Base-by-base conservation (phyloP, 176 grass and related monocot species). In the Aegilops umbellulata region DNA sequence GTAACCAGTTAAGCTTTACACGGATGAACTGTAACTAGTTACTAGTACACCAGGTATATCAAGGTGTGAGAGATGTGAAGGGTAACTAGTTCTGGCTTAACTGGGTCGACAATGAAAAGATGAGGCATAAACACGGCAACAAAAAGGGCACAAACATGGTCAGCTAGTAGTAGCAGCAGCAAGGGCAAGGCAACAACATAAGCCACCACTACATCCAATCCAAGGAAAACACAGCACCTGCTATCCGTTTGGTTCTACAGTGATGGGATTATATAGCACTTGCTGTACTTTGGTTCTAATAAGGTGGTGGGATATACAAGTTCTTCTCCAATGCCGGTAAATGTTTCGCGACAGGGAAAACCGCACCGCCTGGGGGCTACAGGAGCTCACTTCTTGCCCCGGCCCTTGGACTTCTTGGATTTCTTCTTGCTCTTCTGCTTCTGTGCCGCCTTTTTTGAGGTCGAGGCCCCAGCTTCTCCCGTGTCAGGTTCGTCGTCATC, bases 311-410 rank as follows among this genome's bases (percentile, higher is more conserved):
- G 47, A 17, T 15, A 51, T 51, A 23, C 58, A 60, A 60, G 58
- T 60, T 60, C 16, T 16, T 60, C 58, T 24, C 22, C 58, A 23
- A n/a, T 60, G 23, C 11, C 25, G 20, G 81, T 9, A 57, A 74
- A 27, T 23, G 25, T 24, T 60, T 29, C 7, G 6, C 53, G 32
- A 20, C 23, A 4, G 16, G 55, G 10, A 42, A 42, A 60, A 36
- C 66, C 39, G 20, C 46, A 76, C 16, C 26, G 20, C 26, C 8
- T 26, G 8, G 26, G 49, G 13, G 69, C 46, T 74, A 82, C 35
- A 35, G 23, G 70, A 62, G 36, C 36, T 86, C 66, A 90, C 55
- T 90, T 90, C 88, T 9, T 86, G 38, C 84, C 65, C 2, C 51
- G 10, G 20, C 84, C 55, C 42, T 35, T 85, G 1, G 63, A 61